These are phyloP conservation scores for Chlorella ohadii DNA, from an alignment of 139 green algal species.

Conservation along the genomic window DNA sequence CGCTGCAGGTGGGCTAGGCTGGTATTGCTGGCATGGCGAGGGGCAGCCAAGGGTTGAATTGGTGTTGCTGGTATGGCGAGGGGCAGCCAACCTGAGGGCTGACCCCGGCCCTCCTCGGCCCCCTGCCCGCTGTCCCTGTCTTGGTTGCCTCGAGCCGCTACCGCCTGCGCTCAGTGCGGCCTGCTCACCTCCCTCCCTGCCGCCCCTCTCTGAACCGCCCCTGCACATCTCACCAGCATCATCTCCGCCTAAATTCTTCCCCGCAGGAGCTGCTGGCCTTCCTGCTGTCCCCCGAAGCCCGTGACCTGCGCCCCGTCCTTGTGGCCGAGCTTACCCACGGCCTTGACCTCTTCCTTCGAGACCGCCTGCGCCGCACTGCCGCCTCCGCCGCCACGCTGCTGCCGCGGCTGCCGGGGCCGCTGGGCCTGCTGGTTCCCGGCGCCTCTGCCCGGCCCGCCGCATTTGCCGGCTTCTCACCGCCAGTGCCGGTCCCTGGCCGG, in stretches of 20 bases:
- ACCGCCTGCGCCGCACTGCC: slow-evolving; percentile 58
- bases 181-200: too few relatives aligned
- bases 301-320: slow-evolving; percentile 75
- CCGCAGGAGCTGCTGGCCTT: slow-evolving; percentile 70
- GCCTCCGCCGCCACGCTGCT: slow-evolving; percentile 37
- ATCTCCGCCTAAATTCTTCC: neutral
- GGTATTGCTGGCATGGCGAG: too few relatives aligned
- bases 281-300: slow-evolving; percentile 72
- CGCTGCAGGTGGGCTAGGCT: slow-evolving; percentile 47
- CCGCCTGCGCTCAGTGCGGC: too few relatives aligned
- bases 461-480: slow-evolving; percentile 52
- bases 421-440: slow-evolving; percentile 29
- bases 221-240: too few relatives aligned
- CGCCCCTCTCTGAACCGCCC: too few relatives aligned
- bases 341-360: slow-evolving; percentile 70
- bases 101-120: too few relatives aligned
- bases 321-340: slow-evolving; percentile 59
- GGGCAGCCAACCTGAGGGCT: too few relatives aligned
- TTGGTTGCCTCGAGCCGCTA: too few relatives aligned
- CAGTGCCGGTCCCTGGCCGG: slow-evolving; percentile 67
- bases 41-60: too few relatives aligned
- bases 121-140: too few relatives aligned
- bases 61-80: too few relatives aligned
- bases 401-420: slow-evolving; percentile 63
- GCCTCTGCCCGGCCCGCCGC: slow-evolving; percentile 39